Evolutionary conservation across 2,329 filamentous ascomycete genomes (phyloP), one percentile per base, ranked within the genome.

Genomic region (Paraphoma sp.): DNA sequence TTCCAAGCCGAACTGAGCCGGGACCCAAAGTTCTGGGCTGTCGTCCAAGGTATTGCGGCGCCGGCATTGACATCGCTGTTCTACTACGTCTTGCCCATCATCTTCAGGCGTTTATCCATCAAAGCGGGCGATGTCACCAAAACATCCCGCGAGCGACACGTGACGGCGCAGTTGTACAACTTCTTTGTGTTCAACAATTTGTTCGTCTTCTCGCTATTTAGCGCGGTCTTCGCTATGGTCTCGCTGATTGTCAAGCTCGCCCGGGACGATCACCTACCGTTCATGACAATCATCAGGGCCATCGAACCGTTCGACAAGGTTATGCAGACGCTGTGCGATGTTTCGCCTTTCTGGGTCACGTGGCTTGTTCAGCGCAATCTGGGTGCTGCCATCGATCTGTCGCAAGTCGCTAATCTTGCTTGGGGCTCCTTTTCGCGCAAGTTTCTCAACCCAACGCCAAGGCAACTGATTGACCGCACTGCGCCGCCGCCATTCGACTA

Each of bases 131-230:
- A 98, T 72, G 85, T 90, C 63, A 96, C 92, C 46, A 99, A 98
- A 79, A 96, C 92, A 0, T 91, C 92, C 28, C 87, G 95, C 52
- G 95, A 99, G 75, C 86, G 92, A 30, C 94, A 98, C 75, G 95
- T 99, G 50, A 84, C 95, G 56, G 88, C 87, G 60, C 96, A 96
- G 76, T 84, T 99, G 2, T 99, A 96, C 78, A 86, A 91, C 16
- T 99, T 99, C 80, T 99, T 99, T 77, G 86, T 97, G 50, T 93
- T 99, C 83, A 99, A 99, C 84, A 98, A 98, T 72, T 78, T 99
- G 53, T 82, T 99, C 64, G 88, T 98, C 55, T 98, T 98, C 77
- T 97, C 93, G 10, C 82, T 97, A 12, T 98, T 98, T 76, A 92
- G 91, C 44, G 88, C 91, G 1, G 79, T 93, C 14, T 97, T 92